Evolutionary conservation across 1,284 basidiomycete species (phyloP).

Genomic region (Neonothopanus nambi): DNA sequence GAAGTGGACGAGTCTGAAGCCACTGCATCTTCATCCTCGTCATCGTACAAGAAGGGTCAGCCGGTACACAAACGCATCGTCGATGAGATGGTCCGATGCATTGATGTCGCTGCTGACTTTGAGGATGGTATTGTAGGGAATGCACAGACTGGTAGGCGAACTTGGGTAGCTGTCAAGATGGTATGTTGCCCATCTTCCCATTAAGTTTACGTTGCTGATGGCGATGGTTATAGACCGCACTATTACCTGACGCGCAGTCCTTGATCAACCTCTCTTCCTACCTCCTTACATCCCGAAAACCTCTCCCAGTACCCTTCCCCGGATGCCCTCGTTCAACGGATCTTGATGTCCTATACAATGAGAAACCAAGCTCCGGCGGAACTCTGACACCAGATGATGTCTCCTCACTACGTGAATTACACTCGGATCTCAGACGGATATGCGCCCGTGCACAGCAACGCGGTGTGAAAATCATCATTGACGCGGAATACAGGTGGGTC

Average conservation of each 20-base stretch:
- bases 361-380: slow-evolving; percentile 14
- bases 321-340: slow-evolving; percentile 55
- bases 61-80: slow-evolving; percentile 62
- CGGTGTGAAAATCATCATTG: slow-evolving; percentile 69
- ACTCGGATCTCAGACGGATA: slow-evolving; percentile 58
- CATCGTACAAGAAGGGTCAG: slow-evolving; percentile 18
- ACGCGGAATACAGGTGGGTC: slow-evolving; percentile 76
- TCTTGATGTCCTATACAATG: slow-evolving; percentile 44
- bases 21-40: slow-evolving; percentile 26
- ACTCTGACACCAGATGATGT: slow-evolving; percentile 55
- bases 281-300: slow-evolving; percentile 42
- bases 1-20: slow-evolving; percentile 73
- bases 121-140: slow-evolving; percentile 50
- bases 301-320: slow-evolving; percentile 57
- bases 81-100: slow-evolving; percentile 69
- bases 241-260: slow-evolving; percentile 56
- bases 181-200: slow-evolving; percentile 37
- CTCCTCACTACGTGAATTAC: slow-evolving; percentile 56
- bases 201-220: neutral
- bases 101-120: slow-evolving; percentile 79
- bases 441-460: slow-evolving; percentile 60
- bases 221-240: slow-evolving; percentile 47
- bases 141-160: slow-evolving; percentile 48
- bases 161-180: slow-evolving; percentile 84
- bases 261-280: slow-evolving; percentile 57